Evolutionary conservation across 768 basidiomycete genomes (phyloP).

Genomic region (Mycena belliarum): DNA sequence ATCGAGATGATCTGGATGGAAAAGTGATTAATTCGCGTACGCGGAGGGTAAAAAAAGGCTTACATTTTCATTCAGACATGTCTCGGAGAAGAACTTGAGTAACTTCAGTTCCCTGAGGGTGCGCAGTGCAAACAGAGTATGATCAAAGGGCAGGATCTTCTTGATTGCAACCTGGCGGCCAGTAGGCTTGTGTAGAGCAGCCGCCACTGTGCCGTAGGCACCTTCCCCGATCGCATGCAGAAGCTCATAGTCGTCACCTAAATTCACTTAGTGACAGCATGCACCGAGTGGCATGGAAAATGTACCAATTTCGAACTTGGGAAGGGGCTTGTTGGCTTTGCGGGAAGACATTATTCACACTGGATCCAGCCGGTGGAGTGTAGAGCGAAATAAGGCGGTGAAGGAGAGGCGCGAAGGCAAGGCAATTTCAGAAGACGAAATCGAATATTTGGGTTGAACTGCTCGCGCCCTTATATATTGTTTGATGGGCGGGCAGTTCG

Average conservation of each 20-base stretch:
- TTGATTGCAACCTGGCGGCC: conserved; percentile 91
- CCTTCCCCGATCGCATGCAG: conserved; percentile 80
- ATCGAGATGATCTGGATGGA: conserved; percentile 80
- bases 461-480: neutral
- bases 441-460: conserved; percentile 19
- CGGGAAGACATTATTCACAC: conserved; percentile 51
- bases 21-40: conserved; percentile 8
- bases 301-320: conserved; percentile 72
- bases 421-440: conserved; percentile 33
- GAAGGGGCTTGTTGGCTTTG: conserved; percentile 64
- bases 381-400: conserved; percentile 23
- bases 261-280: conserved; percentile 1
- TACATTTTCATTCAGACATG: conserved; percentile 81
- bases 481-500: conserved; percentile 4
- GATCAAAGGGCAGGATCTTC: conserved; percentile 93
- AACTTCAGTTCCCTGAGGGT: conserved; percentile 92
- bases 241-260: conserved; percentile 74
- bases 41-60: conserved; percentile 20
- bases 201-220: conserved; percentile 88
- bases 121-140: conserved; percentile 86
- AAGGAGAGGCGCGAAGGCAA: conserved; percentile 26
- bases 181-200: conserved; percentile 81
- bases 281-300: conserved; percentile 4
- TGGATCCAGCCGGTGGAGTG: conserved; percentile 50
- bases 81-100: conserved; percentile 79